phyloP scores from a whole-genome alignment of 805 yeast genomes.

The Lachancea sp. region DNA sequence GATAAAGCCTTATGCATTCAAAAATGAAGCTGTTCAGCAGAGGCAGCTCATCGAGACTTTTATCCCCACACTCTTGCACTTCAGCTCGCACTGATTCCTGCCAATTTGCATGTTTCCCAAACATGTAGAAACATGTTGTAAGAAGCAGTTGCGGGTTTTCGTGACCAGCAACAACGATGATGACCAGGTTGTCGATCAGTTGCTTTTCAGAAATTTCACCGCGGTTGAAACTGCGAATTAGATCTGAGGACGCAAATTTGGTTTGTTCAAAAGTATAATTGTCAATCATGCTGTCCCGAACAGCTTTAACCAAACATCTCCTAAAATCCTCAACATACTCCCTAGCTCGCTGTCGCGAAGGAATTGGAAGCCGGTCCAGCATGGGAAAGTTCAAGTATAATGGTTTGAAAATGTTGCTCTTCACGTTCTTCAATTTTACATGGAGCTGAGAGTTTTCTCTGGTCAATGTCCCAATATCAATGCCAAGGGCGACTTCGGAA shows the following conservation, averaged over 20 bases:
- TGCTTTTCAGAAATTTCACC: constrained; percentile 40
- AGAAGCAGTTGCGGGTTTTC: constrained; percentile 53
- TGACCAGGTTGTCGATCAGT: constrained; percentile 47
- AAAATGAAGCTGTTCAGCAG: constrained; percentile 35
- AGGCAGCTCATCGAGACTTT: constrained; percentile 20
- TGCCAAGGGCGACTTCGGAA: constrained; percentile 45
- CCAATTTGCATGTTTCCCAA: constrained; percentile 37
- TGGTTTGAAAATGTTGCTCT: constrained; percentile 49
- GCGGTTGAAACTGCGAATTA: constrained; percentile 36
- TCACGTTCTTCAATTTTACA: constrained; percentile 37
- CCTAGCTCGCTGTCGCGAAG: constrained; percentile 40
- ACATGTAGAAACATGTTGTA: constrained; percentile 40
- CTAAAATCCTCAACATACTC: constrained; percentile 40
- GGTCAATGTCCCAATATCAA: constrained; percentile 39
- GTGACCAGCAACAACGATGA: constrained; percentile 55
- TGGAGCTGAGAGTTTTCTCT: constrained; percentile 29
- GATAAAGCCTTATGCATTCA: constrained; percentile 45
- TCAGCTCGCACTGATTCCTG: constrained; percentile 32
- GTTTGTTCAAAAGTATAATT: constrained; percentile 31
- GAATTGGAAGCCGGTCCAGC: constrained; percentile 44
- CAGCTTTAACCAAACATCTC: constrained; percentile 30
- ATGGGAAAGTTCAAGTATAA: constrained; percentile 50
- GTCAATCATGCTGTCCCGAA: constrained; percentile 29
- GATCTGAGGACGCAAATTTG: constrained; percentile 36
- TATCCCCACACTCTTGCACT: constrained; percentile 1